Base-by-base conservation (phyloP, 257 asterid species). In the Prunella vulgaris region DNA sequence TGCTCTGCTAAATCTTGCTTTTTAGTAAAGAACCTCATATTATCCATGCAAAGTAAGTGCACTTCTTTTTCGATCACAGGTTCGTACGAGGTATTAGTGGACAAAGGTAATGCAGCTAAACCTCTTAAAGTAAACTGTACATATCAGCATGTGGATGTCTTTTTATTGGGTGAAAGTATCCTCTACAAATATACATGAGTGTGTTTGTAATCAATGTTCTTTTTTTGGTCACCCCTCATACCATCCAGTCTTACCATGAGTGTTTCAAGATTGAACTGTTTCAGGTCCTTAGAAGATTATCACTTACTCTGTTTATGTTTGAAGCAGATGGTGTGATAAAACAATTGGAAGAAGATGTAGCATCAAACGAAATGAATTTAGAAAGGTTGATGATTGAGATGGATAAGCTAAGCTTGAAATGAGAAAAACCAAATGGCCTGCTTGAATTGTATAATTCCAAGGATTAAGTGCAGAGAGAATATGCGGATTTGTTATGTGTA, bases 301-400 rank as follows among this genome's bases (percentile, higher is more conserved):
- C 32, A 32, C 48, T 25, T 52, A 22, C 33, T 61, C n/a, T 56
- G 61, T 57, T 57, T 54, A 48, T 60, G 48, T 56, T 48, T 66
- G 71, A 56, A 78, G 69, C 89, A 91, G 99, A 87, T 77, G 83
- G 74, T 38, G 58, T 24, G 71, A 72, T 91, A 66, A 86, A 82
- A 81, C 80, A 71, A 38, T 76, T 82, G 78, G 93, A 94, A 74
- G 90, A 79, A 73, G 82, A 87, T 64, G 84, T 79, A 48, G 82
- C 85, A 65, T 74, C 82, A 69, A 84, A 86, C 56, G 81, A 75
- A 80, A 56, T 75, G 76, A 75, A 83, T 33, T 37, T 85, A 63
- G 89, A 84, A 71, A 79, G 70, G 74, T 82, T 91, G 85, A 84
- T 88, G 54, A 71, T 82, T 70, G 77, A 81, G 82, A 84, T 94